Evolutionary conservation across 2,329 filamentous ascomycete genomes (phyloP), one percentile per base, ranked within the genome.

Genomic region (Pyrenophora teres): DNA sequence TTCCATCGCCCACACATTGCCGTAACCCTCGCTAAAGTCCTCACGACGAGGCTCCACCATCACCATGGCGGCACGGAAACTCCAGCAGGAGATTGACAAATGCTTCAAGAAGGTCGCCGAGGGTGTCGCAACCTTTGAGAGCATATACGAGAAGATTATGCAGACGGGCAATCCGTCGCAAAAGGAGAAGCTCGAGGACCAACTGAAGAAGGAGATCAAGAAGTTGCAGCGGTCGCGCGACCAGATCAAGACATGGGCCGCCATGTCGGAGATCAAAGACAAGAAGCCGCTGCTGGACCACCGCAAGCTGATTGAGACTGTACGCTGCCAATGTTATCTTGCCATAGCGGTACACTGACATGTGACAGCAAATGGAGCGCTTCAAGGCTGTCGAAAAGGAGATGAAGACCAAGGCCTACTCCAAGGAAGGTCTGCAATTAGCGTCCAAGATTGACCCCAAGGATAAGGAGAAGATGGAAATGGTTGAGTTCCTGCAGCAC

Each of bases 321-420:
- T 97, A 80, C 66, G 85, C 46, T 46, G 38, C 42, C 52, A 37
- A 21, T 36, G 37, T 39, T 38, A 15, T 48, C 33, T 33, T 36
- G 25, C 25, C 21, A 40, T 56, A 46, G 59, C 52, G 42, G 52
- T 50, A 47, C 59, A 61, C 73, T 76, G 63, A 76, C 65, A 46
- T 40, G 52, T 53, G 77, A 74, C 78, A 94, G 90, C 88, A 93
- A 89, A 99, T 99, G 94, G 94, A 99, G 78, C 92, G 91, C 69
- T 99, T 99, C 84, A 99, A 99, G 80, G 93, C 92, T n/a, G 94
- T 99, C 46, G 94, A 99, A 77, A 99, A 99, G 81, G 94, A 96
- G 70, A 97, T 99, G 94, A 99, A 99, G 82, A 99, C 94, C 50
- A 99, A 99, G 77, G 94, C 94, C 56, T 99, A 96, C 78, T 97